Percentiles rank a stretch among this genome's conserved stretches.
Conservation (phyloP, 1,284 basidiomycete genomes). For the Puccinia horiana region DNA sequence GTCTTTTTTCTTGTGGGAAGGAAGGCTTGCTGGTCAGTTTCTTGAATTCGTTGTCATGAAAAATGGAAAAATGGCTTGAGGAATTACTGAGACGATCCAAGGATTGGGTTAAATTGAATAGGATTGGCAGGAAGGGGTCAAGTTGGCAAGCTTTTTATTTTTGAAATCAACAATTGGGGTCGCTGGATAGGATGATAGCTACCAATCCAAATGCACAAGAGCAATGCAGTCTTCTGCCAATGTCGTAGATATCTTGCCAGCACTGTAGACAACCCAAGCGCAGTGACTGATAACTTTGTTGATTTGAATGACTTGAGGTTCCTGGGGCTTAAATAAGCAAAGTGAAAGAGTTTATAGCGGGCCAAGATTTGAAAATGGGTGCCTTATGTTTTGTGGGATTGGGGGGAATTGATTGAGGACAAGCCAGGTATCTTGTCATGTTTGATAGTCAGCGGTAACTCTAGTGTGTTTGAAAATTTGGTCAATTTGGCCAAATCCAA, state of each 20-base stretch:
- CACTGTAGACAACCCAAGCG: conserved; percentile 20
- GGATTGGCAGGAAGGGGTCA: too few species aligned
- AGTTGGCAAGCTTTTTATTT: too few species aligned
- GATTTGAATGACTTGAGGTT: not conserved
- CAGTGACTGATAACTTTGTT: not conserved
- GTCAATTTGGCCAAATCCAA: not conserved
- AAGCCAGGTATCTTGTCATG: not conserved
- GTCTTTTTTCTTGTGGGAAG: too few species aligned
- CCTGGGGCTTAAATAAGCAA: not conserved
- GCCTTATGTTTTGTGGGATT: not conserved
- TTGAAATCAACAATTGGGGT: not conserved
- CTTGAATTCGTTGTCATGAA: too few species aligned
- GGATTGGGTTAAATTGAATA: too few species aligned
- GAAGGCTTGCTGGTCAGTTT: too few species aligned
- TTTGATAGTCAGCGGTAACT: not conserved
- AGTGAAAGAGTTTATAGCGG: not conserved
- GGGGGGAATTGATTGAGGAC: not conserved
- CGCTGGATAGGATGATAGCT: not conserved
- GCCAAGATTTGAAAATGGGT: not conserved
- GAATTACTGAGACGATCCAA: too few species aligned
- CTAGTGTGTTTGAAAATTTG: not conserved
- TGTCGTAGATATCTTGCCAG: not conserved
- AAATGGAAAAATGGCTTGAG: too few species aligned
- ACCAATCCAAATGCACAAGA: not conserved
- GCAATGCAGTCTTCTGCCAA: not conserved